Evolutionary conservation across 495 filamentous ascomycete genomes (phyloP), one percentile per base, ranked within the genome.

Genomic region (Penicillium roqueforti): DNA sequence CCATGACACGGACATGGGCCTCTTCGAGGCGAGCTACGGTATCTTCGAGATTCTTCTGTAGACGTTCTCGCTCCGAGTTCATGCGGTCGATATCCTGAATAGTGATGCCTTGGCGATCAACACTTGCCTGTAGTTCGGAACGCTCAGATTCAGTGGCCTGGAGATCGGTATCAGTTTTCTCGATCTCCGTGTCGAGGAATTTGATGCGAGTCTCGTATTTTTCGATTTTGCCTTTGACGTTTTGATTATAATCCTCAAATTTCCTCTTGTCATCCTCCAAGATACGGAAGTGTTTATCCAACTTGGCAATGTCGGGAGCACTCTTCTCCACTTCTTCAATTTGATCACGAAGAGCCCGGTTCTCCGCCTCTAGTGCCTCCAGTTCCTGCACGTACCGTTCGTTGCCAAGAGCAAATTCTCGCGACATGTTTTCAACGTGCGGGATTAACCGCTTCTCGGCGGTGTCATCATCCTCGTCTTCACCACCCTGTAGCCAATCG

Each of bases 71-170:
- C 67, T 97, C 93, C 19, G 86, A 84, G 57, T 89, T 95, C 92
- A 99, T 96, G 62, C 91, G 92, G 78, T 99, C 93, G 67, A 99
- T 97, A 76, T 97, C 95, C 67, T 89, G 86, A 63, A 95, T 92
- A 42, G 89, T 93, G 59, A 99, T 91, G 4, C 92, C 93, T 63
- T 95, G 89, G 55, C 84, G 84, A 65, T 97, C 92, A 36, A 99
- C 88, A 14, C 87, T 84, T 29, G 84, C 81, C 64, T 97, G 91
- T 23, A 97, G 80, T 16, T 80, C 77, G n/a, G 79, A 71, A 47
- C 86, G 83, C 65, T 97, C 92, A 9, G 86, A 80, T 53, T 97
- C 92, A 6, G 85, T 84, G 50, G 87, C 81, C 54, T 83, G 81
- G 18, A 97, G 77, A 53, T 97, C 91, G 3, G 75, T 62, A 28